phyloP scores from a whole-genome alignment of 176 grass and related monocot genomes.

The Zoysia pacifica region DNA sequence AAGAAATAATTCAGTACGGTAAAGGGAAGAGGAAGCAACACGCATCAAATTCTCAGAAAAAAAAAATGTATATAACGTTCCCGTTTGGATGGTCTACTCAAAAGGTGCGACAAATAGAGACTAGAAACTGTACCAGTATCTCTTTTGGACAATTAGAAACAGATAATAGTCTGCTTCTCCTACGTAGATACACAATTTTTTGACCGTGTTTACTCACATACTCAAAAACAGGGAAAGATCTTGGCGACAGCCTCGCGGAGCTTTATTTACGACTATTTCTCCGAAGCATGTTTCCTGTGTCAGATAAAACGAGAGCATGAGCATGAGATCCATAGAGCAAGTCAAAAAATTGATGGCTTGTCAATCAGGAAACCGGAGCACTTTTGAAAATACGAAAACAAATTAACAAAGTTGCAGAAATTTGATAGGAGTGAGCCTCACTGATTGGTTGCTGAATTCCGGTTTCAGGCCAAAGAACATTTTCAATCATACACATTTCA shows the following conservation, averaged over 20 bases:
- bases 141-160: neutral
- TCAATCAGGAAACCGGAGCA: neutral
- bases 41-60: constrained; percentile 15
- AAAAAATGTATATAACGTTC: constrained; percentile 2
- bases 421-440: neutral
- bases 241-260: neutral
- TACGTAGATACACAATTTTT: constrained; percentile 18
- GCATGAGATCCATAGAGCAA: neutral
- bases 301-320: constrained; percentile 10
- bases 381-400: neutral
- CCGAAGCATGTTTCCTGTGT: constrained; percentile 53
- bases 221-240: neutral
- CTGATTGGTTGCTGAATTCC: neutral
- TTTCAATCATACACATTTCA: neutral
- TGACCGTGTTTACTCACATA: constrained; percentile 33
- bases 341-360: neutral
- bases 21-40: neutral
- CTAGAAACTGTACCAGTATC: neutral
- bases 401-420: neutral
- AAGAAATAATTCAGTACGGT: neutral
- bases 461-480: neutral
- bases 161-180: constrained; percentile 12
- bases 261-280: constrained; percentile 20
- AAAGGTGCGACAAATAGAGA: neutral
- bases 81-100: neutral